phyloP scores from a whole-genome alignment of 2,329 filamentous ascomycete species.

The Trichocomaceae sp. region DNA sequence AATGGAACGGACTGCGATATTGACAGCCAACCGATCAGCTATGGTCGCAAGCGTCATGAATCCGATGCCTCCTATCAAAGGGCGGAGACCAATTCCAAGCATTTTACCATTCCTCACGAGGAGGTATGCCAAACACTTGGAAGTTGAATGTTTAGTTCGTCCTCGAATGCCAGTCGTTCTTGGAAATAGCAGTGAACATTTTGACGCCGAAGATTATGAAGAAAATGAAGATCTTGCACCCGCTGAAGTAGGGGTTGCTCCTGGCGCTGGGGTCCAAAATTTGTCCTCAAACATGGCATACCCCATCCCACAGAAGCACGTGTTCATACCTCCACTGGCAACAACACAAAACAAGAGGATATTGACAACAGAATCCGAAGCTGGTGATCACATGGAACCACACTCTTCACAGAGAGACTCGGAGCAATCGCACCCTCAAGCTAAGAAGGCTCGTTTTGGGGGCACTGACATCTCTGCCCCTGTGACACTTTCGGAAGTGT shows the following conservation, averaged over 20 bases:
- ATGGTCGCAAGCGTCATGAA: constrained; percentile 80
- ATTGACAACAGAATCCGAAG: constrained; percentile 1
- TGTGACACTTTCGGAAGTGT: constrained; percentile 16
- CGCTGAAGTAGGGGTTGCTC: neutral
- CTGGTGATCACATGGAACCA: neutral
- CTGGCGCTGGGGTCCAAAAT: neutral
- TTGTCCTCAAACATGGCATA: neutral
- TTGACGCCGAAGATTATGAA: constrained; percentile 29
- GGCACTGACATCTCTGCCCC: constrained; percentile 16
- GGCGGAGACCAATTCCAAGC: constrained; percentile 59
- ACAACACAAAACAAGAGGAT: constrained; percentile 14
- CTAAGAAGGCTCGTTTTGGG: constrained; percentile 29
- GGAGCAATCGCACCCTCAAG: constrained; percentile 13
- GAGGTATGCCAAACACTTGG: constrained; percentile 55
- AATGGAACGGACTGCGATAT: constrained; percentile 73
- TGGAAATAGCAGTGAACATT: constrained; percentile 20
- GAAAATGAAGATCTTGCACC: constrained; percentile 13
- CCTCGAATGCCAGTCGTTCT: constrained; percentile 46
- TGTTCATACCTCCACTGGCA: constrained; percentile 11
- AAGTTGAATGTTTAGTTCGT: constrained; percentile 63
- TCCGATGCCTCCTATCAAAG: constrained; percentile 59
- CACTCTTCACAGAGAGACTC: constrained; percentile 6
- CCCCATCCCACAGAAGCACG: neutral
- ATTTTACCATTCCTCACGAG: constrained; percentile 73
- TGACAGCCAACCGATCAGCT: constrained; percentile 61